Evolutionary conservation across 495 filamentous ascomycete species (phyloP), one percentile per base, ranked within the genome.

Genomic region (Penicillium samsonianum): DNA sequence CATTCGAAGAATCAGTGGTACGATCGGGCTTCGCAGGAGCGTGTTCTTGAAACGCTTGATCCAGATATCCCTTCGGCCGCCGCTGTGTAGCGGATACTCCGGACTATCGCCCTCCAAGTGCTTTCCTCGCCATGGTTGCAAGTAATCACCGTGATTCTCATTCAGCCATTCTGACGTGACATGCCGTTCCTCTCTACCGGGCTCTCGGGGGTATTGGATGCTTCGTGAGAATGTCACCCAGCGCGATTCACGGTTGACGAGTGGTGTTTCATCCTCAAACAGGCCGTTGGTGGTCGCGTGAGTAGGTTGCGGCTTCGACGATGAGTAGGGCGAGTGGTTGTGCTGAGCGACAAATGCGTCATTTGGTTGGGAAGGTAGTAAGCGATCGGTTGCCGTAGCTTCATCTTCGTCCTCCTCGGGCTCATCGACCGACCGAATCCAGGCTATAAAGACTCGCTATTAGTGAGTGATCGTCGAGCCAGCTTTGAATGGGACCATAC

Each of bases 1-100:
- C 14, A 93, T 73, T 23, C 94, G 90, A 70, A 97, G 87, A 25
- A 87, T 79, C 51, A 97, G 74, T 1, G 94, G 94, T 8, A 96
- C 86, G 44, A 96, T 85, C 17, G 95, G 90, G 61, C 92, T 92
- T 59, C 84, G 80, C 53, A 98, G 68, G 16, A 92, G 63, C 5
- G 78, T 67, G 71, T 77, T 73, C 68, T 85, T 80, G 48, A 80
- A 71, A 53, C 82, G 77, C 55, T 80, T 80, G 53, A 84, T 74
- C 75, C 83, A 84, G 35, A 78, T 75, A 56, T 78, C 73, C 52
- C 83, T 77, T 57, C 73, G 73, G 55, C 70, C 50, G 53, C 70
- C 65, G 64, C 53, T 71, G 53, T 73, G 63, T 55, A 74, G 45
- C 63, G 75, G 73, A 45, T 82, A 80, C 63, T 82, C 84, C 12